Base-by-base conservation (phyloP, 805 yeast genomes). In the Kregervanrija delftensis region DNA sequence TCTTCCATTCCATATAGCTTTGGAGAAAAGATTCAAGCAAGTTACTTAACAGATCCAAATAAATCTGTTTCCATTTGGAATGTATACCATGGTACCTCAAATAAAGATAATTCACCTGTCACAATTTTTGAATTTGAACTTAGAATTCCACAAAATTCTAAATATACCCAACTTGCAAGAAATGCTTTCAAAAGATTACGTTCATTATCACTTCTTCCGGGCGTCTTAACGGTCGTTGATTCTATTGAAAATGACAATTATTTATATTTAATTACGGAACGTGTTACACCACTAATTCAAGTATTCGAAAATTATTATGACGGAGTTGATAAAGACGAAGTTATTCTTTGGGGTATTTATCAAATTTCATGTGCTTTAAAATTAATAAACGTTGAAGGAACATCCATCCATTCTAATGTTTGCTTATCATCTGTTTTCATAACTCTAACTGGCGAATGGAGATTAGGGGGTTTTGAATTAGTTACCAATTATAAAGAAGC, bases 391-490 rank as follows among this genome's bases (percentile, higher is more conserved):
- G 67, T 63, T 22, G 84, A 77, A 47, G 77, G 77, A 33, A 57
- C 68, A 5, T 76, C 83, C 22, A 66, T 83, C 5, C 83, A 86
- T 56, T 91, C 89, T 5, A 78, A 79, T 47, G 51, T 87, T 11
- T 71, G 75, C 46, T 52, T 65, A 14, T 68, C 74, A 35, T 75
- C 85, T 1, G 72, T 90, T 1, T 89, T 67, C 58, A 79, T 86
- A 12, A 83, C 76, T 44, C 74, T 71, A 30, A 57, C 69, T 12
- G 96, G 96, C 11, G 95, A 85, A 56, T 87, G 96, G 91, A 82
- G 79, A 47, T 59, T 90, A 28, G 84, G 85, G 47, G 96, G 96
- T 1, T 79, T 89, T 55, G 97, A 90, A 61, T 61, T 82, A 1
- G 63, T 79, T 33, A 72, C 83, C 2, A 74, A 69, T 44, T 58